Evolutionary conservation across 1,284 basidiomycete genomes (phyloP).

Genomic region (Pterulicium gracile): DNA sequence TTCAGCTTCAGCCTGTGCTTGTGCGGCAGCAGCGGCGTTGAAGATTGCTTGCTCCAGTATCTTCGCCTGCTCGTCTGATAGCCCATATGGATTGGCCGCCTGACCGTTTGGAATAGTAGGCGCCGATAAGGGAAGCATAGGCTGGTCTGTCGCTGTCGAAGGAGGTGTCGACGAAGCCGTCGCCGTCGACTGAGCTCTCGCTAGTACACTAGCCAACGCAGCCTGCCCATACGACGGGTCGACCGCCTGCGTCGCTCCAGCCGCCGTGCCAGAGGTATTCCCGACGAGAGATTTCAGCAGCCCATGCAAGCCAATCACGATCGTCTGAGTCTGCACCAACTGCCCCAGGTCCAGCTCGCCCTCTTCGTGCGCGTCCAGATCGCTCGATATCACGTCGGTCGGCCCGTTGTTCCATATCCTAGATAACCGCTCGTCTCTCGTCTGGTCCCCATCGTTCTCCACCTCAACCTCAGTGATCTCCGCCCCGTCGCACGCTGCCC

Average conservation of each 20-base stretch:
- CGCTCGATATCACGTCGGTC: conserved; percentile 24
- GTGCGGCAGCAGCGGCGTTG: conserved; percentile 57
- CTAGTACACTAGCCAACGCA: conserved; percentile 57
- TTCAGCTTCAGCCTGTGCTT: conserved; percentile 64
- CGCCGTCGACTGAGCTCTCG: conserved; percentile 25
- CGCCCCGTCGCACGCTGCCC: conserved; percentile 39
- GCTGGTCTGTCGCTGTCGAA: conserved; percentile 5
- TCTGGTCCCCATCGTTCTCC: conserved; percentile 36
- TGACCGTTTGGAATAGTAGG: conserved; percentile 16
- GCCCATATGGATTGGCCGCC: conserved; percentile 47
- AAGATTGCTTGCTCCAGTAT: conserved; percentile 59
- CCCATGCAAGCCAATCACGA: conserved; percentile 44
- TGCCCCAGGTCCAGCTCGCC: conserved; percentile 47
- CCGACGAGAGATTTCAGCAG: conserved; percentile 49
- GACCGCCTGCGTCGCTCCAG: conserved; percentile 21
- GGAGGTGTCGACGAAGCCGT: conserved; percentile 7
- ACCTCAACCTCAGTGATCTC: conserved; percentile 50
- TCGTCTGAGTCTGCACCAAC: conserved; percentile 38
- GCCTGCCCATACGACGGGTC: conserved; percentile 42
- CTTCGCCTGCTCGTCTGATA: conserved; percentile 59
- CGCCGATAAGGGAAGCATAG: conserved; percentile 7
- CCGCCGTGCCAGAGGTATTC: conserved; percentile 36
- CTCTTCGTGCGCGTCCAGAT: conserved; percentile 37
- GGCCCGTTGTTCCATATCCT: conserved; percentile 52
- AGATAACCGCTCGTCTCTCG: conserved; percentile 43